These are phyloP conservation scores for Penicillium sumatraense DNA, from an alignment of 2,329 filamentous ascomycete genomes.

Conservation along the genomic window DNA sequence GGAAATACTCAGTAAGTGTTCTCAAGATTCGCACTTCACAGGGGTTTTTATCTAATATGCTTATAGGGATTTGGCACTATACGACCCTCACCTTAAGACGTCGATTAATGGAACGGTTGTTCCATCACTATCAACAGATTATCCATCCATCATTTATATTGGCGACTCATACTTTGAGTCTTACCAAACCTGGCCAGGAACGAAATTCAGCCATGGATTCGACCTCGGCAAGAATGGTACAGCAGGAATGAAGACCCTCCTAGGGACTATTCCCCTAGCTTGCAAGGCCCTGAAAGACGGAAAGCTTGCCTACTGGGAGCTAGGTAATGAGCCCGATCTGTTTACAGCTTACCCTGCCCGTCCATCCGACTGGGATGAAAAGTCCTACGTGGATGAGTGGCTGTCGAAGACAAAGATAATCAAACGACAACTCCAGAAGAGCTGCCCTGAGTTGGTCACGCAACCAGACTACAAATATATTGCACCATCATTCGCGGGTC, in stretches of 20 bases:
- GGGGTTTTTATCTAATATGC: neutral
- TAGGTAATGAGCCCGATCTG: slow-evolving; percentile 69
- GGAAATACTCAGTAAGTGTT: slow-evolving; percentile 63
- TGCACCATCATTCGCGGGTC: slow-evolving; percentile 63
- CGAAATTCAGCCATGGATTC: slow-evolving; percentile 66
- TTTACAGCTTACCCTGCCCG: slow-evolving; percentile 58
- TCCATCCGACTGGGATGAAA: slow-evolving; percentile 59
- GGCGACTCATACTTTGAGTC: slow-evolving; percentile 68
- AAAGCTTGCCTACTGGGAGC: slow-evolving; percentile 63
- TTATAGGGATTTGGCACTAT: slow-evolving; percentile 62
- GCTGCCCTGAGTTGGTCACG: slow-evolving; percentile 56
- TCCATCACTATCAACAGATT: slow-evolving; percentile 57
- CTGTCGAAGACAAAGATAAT: slow-evolving; percentile 59
- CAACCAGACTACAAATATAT: slow-evolving; percentile 55
- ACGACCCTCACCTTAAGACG: slow-evolving; percentile 56
- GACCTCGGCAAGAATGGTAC: slow-evolving; percentile 61
- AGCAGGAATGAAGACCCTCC: slow-evolving; percentile 56
- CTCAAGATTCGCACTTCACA: neutral
- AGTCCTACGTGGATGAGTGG: slow-evolving; percentile 63
- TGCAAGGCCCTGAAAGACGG: slow-evolving; percentile 60
- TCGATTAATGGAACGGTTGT: slow-evolving; percentile 60
- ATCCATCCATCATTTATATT: slow-evolving; percentile 64
- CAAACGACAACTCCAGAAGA: slow-evolving; percentile 47
- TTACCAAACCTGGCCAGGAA: slow-evolving; percentile 60
- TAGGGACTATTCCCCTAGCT: slow-evolving; percentile 60